Percentiles rank a stretch among this genome's conserved stretches.
phyloP scores from a whole-genome alignment of 2,329 filamentous ascomycete genomes.

The Blastomyces gilchristii region DNA sequence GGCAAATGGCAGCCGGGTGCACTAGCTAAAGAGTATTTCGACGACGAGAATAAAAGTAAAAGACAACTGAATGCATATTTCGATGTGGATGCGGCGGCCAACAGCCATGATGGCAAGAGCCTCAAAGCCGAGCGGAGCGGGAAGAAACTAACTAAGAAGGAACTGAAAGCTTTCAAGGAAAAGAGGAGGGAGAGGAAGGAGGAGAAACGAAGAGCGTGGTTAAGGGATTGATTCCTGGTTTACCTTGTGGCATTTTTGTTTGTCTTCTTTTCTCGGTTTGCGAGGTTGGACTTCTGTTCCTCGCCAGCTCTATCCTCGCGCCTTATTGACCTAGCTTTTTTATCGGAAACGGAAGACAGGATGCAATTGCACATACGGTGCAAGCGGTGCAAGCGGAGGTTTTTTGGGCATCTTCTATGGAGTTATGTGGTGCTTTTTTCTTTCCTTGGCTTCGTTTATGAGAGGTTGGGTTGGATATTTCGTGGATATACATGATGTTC shows the following conservation, averaged over 20 bases:
- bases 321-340: background rate
- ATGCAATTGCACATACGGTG: background rate
- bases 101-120: conserved; percentile 79
- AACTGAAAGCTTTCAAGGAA: conserved; percentile 85
- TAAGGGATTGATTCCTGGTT: conserved; percentile 56
- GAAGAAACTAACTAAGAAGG: conserved; percentile 73
- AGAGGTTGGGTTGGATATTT: background rate
- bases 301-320: background rate
- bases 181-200: conserved; percentile 84
- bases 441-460: background rate
- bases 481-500: background rate
- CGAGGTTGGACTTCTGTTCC: background rate
- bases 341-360: background rate
- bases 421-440: background rate
- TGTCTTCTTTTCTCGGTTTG: background rate
- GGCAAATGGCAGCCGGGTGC: conserved; percentile 65
- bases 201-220: conserved; percentile 85
- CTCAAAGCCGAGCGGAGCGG: conserved; percentile 80
- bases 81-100: conserved; percentile 88
- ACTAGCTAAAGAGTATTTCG: conserved; percentile 63
- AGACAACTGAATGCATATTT: conserved; percentile 93
- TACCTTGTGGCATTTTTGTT: conserved; percentile 10
- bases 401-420: background rate
- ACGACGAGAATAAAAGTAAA: conserved; percentile 74
- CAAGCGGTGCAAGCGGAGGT: background rate